Evolutionary conservation across 768 basidiomycete genomes (phyloP), one percentile per base, ranked within the genome.

Genomic region (Pulveroboletus sp.): DNA sequence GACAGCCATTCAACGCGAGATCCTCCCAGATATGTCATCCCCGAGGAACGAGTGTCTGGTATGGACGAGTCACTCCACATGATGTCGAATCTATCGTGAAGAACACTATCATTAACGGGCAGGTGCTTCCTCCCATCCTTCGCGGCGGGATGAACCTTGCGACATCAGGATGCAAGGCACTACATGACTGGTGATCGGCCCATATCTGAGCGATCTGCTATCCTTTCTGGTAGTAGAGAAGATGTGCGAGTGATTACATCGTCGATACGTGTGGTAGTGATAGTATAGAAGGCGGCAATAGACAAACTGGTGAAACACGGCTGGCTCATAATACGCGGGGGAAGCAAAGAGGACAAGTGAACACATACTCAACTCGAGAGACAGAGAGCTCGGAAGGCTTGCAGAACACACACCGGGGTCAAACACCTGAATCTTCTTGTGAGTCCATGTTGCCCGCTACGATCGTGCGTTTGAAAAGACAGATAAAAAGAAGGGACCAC

Each of bases 11-110:
- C 9, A 38, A 8, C 6, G 32, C 15, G 47, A 41, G 32, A 39
- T 43, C 10, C 30, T 33, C 11, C 17, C 59, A 93, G 88, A 89
- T 97, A 62, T 85, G 90, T 68, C 89, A 83, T 40, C 93, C 93
- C 0, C 78, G 82, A 49, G 93, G 93, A 18, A 79, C 88, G 21
- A 82, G 84, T 35, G 78, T 97, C 27, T 97, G 93, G 85, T 97
- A 97, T 60, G 95, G 95, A 18, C 84, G 95, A 24, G 93, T 96
- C 6, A 86, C 87, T 24, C 85, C 94, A 8, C 86, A 92, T 63
- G 89, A 95, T 61, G 87, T 93, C 43, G 83, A 86, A 51, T 80
- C 85, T 6, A 84, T 94, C 48, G 91, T 93, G 41, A 78, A 83
- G 57, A 86, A 91, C 58, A 99, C 95, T 15, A 83, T 99, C 54